Evolutionary conservation across 164 flowering plant genomes (phyloP), one percentile per base, ranked within the genome.

Genomic region (Stephania japonica): DNA sequence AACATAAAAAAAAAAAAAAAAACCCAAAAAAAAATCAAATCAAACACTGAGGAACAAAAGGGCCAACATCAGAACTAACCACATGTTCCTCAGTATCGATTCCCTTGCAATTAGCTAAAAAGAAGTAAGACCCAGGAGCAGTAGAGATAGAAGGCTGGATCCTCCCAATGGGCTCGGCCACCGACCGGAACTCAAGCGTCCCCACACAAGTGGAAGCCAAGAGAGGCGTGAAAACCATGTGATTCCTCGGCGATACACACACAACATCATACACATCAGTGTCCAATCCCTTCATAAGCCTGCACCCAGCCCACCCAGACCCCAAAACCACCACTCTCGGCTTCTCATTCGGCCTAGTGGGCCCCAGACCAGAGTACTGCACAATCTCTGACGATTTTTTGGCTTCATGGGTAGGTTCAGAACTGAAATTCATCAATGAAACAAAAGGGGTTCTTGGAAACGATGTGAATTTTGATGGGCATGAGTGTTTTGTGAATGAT

Each of bases 181-280:
- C 99, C 7, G 98, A 93, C 76, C 98, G 79, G 80, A 96, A 96
- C 79, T 96, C 99, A 4, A 96, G 90, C 0, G 99, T 96, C 11
- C 99, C 99, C 25, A 96, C 99, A 72, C 99, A 96, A 11, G 99
- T 96, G 24, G 97, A 96, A 12, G 99, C 99, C 75, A 93, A 71
- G 8, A 96, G 81, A 3, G 98, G 98, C 27, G 99, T 96, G 78
- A 96, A 93, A 1, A 96, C 99, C 99, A 96, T 96, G 79, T 93
- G 99, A 73, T 96, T 96, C 73, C 99, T 82, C 0, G 97, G 99
- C 0, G 98, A 96, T 0, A 96, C 86, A 75, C 97, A 93, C 7
- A 92, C 97, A 9, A 96, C 87, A 63, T 96, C 99, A 76, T 93
- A 96, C 6, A 82, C 32, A 12, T 76, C 70, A 5, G 99, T 86